These are phyloP conservation scores for Giardia duodenalis DNA, from an alignment of 208 protist species.

Conservation along the genomic window DNA sequence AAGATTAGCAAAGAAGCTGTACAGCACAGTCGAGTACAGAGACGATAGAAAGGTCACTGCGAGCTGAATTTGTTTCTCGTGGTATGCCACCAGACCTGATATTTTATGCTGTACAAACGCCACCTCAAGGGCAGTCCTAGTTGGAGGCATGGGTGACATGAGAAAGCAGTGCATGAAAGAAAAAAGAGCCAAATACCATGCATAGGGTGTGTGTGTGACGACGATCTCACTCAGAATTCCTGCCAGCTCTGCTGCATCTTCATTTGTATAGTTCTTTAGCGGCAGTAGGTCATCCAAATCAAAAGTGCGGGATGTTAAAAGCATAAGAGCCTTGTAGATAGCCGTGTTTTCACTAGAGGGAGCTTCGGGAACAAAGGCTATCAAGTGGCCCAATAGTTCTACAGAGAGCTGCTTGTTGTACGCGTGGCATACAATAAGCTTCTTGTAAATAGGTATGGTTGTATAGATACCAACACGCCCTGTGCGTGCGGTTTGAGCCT, in stretches of 20 bases:
- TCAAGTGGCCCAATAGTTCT: too few relatives aligned
- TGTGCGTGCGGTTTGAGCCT: too few relatives aligned
- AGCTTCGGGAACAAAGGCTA: too few relatives aligned
- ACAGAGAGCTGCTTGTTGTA: too few relatives aligned
- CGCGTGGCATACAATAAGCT: too few relatives aligned
- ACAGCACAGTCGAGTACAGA: neutral
- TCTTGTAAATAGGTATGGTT: too few relatives aligned
- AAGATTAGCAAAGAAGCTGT: neutral
- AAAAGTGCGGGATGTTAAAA: neutral
- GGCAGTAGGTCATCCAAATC: neutral
- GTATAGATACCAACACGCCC: too few relatives aligned
- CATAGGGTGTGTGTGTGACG: neutral
- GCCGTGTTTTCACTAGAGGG: neutral
- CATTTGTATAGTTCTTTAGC: neutral
- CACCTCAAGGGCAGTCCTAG: neutral
- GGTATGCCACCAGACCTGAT: neutral
- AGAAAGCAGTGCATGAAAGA: neutral
- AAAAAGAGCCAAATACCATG: neutral
- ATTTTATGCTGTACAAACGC: neutral
- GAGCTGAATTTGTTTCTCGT: neutral
- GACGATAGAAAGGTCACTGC: neutral
- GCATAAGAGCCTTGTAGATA: neutral
- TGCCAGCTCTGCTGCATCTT: neutral
- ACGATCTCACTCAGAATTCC: neutral
- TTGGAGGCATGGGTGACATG: neutral